A percentile compares a stretch with the other conserved stretches of the same genome.
Evolutionary conservation across 1,139 yeast genomes (phyloP).

Genomic region (Pneumocystis oryctolagi): DNA sequence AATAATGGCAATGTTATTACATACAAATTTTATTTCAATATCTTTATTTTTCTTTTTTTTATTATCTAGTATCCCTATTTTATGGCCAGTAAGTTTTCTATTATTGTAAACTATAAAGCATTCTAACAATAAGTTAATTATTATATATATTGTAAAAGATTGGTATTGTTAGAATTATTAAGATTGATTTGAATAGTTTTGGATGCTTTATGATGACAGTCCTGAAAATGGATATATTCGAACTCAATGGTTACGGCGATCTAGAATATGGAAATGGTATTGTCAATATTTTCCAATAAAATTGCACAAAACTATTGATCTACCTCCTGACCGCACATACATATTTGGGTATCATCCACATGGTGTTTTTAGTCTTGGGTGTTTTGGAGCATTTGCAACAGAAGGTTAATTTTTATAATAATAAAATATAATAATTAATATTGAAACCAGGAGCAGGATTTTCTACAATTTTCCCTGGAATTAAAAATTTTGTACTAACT

Average conservation of each 20-base stretch:
- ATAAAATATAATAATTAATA: neutral
- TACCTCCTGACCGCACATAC: conserved; percentile 39
- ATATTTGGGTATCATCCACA: conserved; percentile 61
- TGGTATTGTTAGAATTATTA: conserved; percentile 1
- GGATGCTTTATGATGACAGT: conserved; percentile 8
- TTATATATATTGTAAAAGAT: conserved; percentile 3
- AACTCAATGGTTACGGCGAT: conserved; percentile 5
- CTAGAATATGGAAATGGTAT: conserved; percentile 26
- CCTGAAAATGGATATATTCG: conserved; percentile 4
- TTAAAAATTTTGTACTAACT: conserved; percentile 63
- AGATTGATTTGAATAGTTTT: neutral
- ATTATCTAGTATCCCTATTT: conserved; percentile 5
- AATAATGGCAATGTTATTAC: conserved; percentile 62
- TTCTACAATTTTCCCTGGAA: conserved; percentile 62
- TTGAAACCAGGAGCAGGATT: conserved; percentile 37
- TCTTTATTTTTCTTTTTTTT: conserved; percentile 8
- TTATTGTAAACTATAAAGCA: neutral
- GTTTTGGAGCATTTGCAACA: conserved; percentile 71
- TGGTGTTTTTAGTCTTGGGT: conserved; percentile 89
- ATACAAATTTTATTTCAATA: conserved; percentile 19
- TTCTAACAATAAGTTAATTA: conserved; percentile 2
- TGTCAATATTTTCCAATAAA: conserved; percentile 66
- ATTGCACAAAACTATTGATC: conserved; percentile 54
- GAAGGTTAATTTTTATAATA: conserved; percentile 34
- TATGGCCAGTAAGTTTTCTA: conserved; percentile 19